These are phyloP conservation scores for Suhomyces wounanorum DNA, from an alignment of 1,139 yeast genomes.

Conservation along the genomic window DNA sequence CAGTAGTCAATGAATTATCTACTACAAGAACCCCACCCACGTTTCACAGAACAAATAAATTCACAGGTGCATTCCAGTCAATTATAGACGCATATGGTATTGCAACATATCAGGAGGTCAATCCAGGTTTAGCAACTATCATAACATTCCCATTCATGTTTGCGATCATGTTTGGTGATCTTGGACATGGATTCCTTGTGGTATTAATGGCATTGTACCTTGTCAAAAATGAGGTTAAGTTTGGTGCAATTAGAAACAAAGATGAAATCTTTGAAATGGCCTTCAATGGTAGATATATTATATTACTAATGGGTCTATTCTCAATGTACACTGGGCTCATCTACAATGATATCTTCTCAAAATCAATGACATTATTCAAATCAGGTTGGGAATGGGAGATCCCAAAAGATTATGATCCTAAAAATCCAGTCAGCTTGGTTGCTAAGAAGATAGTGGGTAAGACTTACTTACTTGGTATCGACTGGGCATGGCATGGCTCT, in stretches of 20 bases:
- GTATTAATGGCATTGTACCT: constrained; percentile 69
- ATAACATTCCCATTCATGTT: constrained; percentile 98
- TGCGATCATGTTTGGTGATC: constrained; percentile 98
- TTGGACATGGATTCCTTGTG: constrained; percentile 91
- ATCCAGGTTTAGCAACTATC: constrained; percentile 92
- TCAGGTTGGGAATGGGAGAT: constrained; percentile 87
- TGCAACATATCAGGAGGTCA: constrained; percentile 91
- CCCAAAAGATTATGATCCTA: constrained; percentile 65
- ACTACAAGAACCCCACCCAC: constrained; percentile 94
- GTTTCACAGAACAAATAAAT: constrained; percentile 85
- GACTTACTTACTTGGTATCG: constrained; percentile 82
- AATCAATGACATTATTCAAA: constrained; percentile 79
- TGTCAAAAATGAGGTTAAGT: constrained; percentile 65
- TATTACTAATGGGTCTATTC: constrained; percentile 86
- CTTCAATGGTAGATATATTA: constrained; percentile 83
- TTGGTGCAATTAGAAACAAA: constrained; percentile 66
- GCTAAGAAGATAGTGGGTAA: constrained; percentile 60
- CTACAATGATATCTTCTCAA: constrained; percentile 91
- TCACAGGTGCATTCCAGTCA: constrained; percentile 87
- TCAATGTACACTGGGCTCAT: constrained; percentile 92
- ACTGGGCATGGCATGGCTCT: constrained; percentile 96
- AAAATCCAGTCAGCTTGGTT: constrained; percentile 53
- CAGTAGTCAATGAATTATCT: constrained; percentile 73
- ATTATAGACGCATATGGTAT: constrained; percentile 96
- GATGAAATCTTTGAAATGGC: constrained; percentile 99